A percentile compares a stretch with the other conserved stretches of the same genome.
phyloP scores from a whole-genome alignment of 306 rosid species.

The Cotoneaster glaucophyllus region DNA sequence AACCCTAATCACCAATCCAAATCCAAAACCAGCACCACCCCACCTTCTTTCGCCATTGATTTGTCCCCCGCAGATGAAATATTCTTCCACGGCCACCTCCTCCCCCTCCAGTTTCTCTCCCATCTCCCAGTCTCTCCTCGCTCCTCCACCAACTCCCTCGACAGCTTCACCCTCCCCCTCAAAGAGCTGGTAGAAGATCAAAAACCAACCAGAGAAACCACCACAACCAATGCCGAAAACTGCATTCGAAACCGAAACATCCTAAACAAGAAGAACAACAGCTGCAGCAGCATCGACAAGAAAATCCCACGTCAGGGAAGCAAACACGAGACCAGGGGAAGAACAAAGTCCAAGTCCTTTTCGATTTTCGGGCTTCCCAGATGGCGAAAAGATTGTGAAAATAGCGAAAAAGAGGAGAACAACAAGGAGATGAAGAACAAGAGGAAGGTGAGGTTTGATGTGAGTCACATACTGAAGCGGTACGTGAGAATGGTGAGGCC shows the following conservation, averaged over 20 bases:
- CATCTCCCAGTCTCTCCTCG: conserved; percentile 79
- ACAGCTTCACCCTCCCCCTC: conserved; percentile 63
- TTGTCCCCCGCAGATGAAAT: conserved; percentile 95
- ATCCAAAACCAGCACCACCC: conserved; percentile 23
- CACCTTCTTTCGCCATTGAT: conserved; percentile 62
- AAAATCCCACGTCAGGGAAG: background rate
- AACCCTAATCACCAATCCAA: conserved; percentile 15
- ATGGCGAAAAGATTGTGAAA: conserved; percentile 45
- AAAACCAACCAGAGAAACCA: conserved; percentile 24
- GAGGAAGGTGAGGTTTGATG: conserved; percentile 33
- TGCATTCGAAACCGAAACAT: background rate
- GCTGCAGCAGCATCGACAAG: conserved; percentile 1
- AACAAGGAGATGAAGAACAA: conserved; percentile 26
- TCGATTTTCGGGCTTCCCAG: conserved; percentile 48
- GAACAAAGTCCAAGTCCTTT: conserved; percentile 55
- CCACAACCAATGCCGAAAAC: background rate
- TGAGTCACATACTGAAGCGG: conserved; percentile 54
- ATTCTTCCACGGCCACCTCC: conserved; percentile 97
- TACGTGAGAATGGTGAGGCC: conserved; percentile 59
- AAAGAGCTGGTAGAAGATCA: conserved; percentile 21
- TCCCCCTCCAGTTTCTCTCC: conserved; percentile 82
- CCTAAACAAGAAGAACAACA: background rate
- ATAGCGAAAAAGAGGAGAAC: conserved; percentile 23
- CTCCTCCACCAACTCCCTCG: conserved; percentile 62
- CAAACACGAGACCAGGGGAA: conserved; percentile 24